Conservation (phyloP, 2,329 filamentous ascomycete genomes). For the Cladosporium sp. region DNA sequence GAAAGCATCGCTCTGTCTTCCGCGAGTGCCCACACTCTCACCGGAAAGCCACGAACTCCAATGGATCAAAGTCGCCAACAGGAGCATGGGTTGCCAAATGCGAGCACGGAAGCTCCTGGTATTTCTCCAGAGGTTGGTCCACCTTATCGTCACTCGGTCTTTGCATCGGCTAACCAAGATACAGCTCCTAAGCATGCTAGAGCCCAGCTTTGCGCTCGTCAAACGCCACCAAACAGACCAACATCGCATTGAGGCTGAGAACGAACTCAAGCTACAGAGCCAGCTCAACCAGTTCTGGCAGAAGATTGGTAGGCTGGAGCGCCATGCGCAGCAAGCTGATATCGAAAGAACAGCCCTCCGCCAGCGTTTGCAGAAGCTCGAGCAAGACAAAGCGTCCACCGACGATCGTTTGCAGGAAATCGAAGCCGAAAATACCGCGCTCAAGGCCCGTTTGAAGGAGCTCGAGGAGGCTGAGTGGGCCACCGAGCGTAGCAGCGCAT, state of each 20-base stretch:
- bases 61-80: neutral
- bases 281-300: neutral
- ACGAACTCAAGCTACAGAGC: neutral
- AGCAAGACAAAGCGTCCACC: no score
- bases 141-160: no score
- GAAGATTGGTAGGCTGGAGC: neutral
- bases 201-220: neutral
- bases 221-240: neutral
- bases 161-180: neutral
- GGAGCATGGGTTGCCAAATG: neutral
- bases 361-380: no score
- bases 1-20: neutral
- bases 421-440: neutral
- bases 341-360: neutral
- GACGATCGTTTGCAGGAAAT: neutral
- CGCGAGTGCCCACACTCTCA: no score
- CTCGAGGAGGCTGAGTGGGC: neutral
- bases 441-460: neutral
- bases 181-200: neutral
- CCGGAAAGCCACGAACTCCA: neutral
- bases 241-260: neutral
- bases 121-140: neutral
- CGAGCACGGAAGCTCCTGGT: neutral
- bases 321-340: neutral
- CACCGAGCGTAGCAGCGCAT: neutral